phyloP scores from a whole-genome alignment of 148 eudicot genomes.

The Euryodendron excelsum region DNA sequence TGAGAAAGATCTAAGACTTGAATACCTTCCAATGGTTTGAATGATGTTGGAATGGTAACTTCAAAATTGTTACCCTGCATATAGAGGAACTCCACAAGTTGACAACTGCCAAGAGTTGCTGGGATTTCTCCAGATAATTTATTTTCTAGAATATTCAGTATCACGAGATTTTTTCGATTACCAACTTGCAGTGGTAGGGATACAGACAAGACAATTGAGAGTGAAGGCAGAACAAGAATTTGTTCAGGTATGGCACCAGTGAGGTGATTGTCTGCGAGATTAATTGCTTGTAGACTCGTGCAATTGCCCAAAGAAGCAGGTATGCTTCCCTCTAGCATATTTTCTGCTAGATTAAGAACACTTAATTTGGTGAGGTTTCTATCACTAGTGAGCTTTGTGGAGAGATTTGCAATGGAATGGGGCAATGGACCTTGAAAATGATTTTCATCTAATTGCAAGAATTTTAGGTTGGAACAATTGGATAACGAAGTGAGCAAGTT shows the following conservation, averaged over 20 bases:
- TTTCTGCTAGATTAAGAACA: neutral
- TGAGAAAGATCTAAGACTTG: slow-evolving; percentile 1
- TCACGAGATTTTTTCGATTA: neutral
- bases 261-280: neutral
- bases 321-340: neutral
- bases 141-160: neutral
- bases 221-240: neutral
- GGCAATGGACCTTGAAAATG: slow-evolving; percentile 6
- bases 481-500: slow-evolving; percentile 3
- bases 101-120: neutral
- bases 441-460: neutral
- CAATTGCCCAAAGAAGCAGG: slow-evolving; percentile 1
- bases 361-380: neutral
- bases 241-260: slow-evolving; percentile 9
- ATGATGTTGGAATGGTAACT: neutral
- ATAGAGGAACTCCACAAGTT: neutral
- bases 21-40: neutral
- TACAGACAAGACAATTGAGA: neutral
- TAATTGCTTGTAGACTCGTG: neutral
- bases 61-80: neutral
- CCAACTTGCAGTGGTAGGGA: neutral
- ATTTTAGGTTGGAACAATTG: slow-evolving; percentile 8
- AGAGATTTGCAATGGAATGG: slow-evolving; percentile 15
- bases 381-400: slow-evolving; percentile 1
- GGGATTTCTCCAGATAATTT: neutral